A percentile compares a stretch with the other conserved stretches of the same genome.
Conservation (phyloP, 1,139 yeast species). For the Kodamaea suecica region DNA sequence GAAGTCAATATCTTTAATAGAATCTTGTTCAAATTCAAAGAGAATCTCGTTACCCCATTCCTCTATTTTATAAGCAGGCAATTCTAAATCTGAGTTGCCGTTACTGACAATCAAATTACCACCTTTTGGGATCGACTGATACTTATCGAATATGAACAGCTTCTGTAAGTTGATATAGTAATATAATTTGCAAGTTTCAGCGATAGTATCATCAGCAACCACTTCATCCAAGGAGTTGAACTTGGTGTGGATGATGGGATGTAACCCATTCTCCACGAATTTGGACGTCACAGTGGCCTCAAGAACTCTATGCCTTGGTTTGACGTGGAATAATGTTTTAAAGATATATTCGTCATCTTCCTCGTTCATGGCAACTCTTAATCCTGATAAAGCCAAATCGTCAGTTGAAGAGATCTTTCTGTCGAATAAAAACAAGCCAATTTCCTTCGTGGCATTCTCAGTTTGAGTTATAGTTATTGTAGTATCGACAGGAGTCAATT, state of each 20-base stretch:
- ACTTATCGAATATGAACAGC: conserved; percentile 40
- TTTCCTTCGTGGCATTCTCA: conserved; percentile 22
- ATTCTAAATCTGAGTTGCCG: conserved; percentile 39
- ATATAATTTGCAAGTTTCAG: conserved; percentile 35
- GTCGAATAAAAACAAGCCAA: conserved; percentile 36
- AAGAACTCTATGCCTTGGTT: conserved; percentile 37
- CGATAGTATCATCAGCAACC: conserved; percentile 12
- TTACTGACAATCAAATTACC: conserved; percentile 25
- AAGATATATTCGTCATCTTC: conserved; percentile 20
- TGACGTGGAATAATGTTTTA: conserved; percentile 42
- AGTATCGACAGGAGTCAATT: conserved; percentile 2
- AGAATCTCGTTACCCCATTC: conserved; percentile 45
- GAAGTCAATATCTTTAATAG: conserved; percentile 18
- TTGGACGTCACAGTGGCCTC: conserved; percentile 9
- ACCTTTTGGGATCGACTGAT: conserved; percentile 30
- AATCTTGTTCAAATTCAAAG: conserved; percentile 20
- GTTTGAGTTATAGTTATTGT: conserved; percentile 5
- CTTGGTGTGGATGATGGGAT: conserved; percentile 29
- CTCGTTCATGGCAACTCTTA: conserved; percentile 28
- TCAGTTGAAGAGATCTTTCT: conserved; percentile 25
- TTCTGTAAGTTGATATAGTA: conserved; percentile 33
- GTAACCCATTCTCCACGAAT: conserved; percentile 34
- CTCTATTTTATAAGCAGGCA: conserved; percentile 38
- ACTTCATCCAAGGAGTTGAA: conserved; percentile 9
- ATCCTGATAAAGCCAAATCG: conserved; percentile 36